Base-by-base conservation (phyloP, 2,329 filamentous ascomycete genomes). In the Aspergillus sclerotialis region DNA sequence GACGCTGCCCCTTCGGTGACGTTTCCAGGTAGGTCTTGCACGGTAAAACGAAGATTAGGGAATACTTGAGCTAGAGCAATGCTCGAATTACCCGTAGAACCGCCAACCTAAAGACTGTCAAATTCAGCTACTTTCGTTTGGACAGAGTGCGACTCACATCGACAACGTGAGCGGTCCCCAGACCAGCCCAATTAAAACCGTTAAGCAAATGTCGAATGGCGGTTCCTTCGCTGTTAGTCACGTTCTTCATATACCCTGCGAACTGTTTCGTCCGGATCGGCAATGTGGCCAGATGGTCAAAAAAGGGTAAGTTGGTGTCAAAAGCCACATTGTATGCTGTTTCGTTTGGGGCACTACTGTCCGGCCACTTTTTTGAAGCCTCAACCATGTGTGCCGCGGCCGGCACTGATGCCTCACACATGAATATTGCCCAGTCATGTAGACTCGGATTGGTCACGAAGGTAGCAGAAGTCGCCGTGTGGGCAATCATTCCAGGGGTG, bases 41-140 rank as follows among this genome's bases (percentile, higher is more conserved):
- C 75, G 10, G 78, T 55, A 48, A 78, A 77, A 30, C 60, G 64
- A 44, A 76, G 65, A 25, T 69, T 63, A 30, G 63, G 62, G 55
- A 69, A 76, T 36, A 54, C 57, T 37, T 61, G 60, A 2, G 73
- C 76, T 28, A 80, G 57, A 3, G 69, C 72, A n/a, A 73, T 63
- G 30, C 64, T 69, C 12, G 73, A 68, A 30, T 76, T 73, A 0
- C 77, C 77, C 33, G 73, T 70, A n/a, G 70, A 73, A 2, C 77
- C 76, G 8, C 77, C 76, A 14, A 56, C 33, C 46, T 52, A 40
- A n/a, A n/a, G n/a, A n/a, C n/a, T n/a, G n/a, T n/a, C n/a, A n/a
- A n/a, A n/a, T n/a, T n/a, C n/a, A n/a, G n/a, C n/a, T n/a, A n/a
- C n/a, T n/a, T n/a, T n/a, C n/a, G n/a, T n/a, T n/a, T n/a, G n/a